Conservation (phyloP, 768 basidiomycete genomes). For the Agaricus blazei region DNA sequence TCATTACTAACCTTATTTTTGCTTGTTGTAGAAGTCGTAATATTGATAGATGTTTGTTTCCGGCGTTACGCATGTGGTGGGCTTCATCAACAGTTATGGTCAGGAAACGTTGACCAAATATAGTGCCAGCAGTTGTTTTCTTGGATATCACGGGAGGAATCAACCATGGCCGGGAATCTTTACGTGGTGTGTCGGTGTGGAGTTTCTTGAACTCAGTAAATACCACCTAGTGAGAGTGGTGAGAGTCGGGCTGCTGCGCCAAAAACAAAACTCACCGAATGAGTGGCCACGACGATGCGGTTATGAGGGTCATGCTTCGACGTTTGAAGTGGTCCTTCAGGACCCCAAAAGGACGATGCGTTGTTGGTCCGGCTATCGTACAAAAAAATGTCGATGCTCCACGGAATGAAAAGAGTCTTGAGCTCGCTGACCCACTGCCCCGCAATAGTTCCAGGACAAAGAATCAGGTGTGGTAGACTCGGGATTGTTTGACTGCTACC, state of each 20-base stretch:
- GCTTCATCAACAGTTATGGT: slow-evolving; percentile 18
- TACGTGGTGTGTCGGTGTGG: not conserved
- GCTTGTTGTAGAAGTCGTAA: slow-evolving; percentile 13
- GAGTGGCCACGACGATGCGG: slow-evolving; percentile 17
- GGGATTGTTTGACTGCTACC: slow-evolving; percentile 9
- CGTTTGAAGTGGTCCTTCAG: slow-evolving; percentile 4
- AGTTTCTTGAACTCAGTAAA: slow-evolving; percentile 9
- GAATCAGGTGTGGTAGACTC: slow-evolving; percentile 14
- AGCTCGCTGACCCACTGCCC: slow-evolving; percentile 20
- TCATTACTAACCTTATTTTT: slow-evolving; percentile 11
- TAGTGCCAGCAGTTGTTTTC: not conserved
- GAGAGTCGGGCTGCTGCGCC: not conserved
- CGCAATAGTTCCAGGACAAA: slow-evolving; percentile 20
- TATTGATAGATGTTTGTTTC: slow-evolving; percentile 10
- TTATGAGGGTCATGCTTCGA: slow-evolving; percentile 13
- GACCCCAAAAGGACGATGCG: slow-evolving; percentile 17
- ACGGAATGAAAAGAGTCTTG: slow-evolving; percentile 10
- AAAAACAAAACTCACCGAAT: slow-evolving; percentile 18
- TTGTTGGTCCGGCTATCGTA: slow-evolving; percentile 13
- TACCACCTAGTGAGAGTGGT: slow-evolving; percentile 13
- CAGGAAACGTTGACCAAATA: slow-evolving; percentile 17
- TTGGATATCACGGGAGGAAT: not conserved
- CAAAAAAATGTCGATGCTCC: slow-evolving; percentile 19
- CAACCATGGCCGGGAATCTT: not conserved
- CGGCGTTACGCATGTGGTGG: slow-evolving; percentile 18